Evolutionary conservation across 2,329 filamentous ascomycete genomes (phyloP).

Genomic region (Penicillium thymicola): DNA sequence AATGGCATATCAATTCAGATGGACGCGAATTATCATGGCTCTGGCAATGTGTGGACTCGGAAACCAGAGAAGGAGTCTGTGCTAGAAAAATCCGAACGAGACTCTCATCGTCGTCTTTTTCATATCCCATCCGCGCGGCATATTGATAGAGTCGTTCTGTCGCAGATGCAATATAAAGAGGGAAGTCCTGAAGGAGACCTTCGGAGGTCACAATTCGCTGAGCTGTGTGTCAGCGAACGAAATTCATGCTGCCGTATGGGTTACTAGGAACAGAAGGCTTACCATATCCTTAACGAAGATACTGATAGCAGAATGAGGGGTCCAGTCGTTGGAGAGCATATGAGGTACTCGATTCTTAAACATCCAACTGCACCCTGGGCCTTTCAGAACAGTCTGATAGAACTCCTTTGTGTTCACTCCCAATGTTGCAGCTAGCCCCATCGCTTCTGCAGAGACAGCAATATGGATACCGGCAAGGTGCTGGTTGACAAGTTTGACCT

Average conservation of each 20-base stretch:
- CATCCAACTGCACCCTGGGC: constrained; percentile 50
- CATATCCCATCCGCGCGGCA: constrained; percentile 4
- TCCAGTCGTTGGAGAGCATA: constrained; percentile 52
- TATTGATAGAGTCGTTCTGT: constrained; percentile 8
- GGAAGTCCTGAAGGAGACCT: constrained; percentile 5
- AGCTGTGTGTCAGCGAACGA: neutral
- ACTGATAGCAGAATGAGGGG: constrained; percentile 34
- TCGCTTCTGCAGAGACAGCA: constrained; percentile 50
- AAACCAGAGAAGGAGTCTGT: constrained; percentile 4
- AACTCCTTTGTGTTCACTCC: constrained; percentile 47
- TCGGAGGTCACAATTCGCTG: constrained; percentile 13
- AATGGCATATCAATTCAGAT: neutral
- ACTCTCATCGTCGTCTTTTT: constrained; percentile 7
- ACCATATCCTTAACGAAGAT: constrained; percentile 37
- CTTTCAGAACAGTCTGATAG: constrained; percentile 16
- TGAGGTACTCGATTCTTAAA: constrained; percentile 56
- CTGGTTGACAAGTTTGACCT: constrained; percentile 59
- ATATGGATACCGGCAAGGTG: constrained; percentile 59
- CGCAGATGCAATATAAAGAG: constrained; percentile 9
- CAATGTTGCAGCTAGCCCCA: constrained; percentile 54
- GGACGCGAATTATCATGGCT: neutral
- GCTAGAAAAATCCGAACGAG: constrained; percentile 8
- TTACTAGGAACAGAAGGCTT: neutral
- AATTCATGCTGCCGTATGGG: neutral
- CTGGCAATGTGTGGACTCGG: neutral